Evolutionary conservation across 2,329 filamentous ascomycete species (phyloP).

Genomic region (Colletotrichum karsti): DNA sequence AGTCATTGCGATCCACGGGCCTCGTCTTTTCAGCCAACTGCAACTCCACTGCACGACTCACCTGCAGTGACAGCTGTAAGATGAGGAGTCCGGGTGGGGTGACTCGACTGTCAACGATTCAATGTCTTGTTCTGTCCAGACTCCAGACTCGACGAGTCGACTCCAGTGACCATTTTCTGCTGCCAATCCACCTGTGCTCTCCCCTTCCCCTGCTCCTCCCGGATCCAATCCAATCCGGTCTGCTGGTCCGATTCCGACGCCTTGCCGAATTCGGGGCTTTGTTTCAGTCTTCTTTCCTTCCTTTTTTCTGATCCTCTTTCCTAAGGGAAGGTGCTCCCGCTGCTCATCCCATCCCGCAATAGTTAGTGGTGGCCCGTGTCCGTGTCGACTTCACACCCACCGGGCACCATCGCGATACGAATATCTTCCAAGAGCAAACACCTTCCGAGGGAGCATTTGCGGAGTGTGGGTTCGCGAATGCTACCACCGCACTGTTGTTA

Average conservation of each 20-base stretch:
- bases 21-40: background rate
- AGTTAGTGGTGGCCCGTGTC: background rate
- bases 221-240: constrained; percentile 14
- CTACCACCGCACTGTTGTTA: constrained; percentile 1
- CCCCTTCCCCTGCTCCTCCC: background rate
- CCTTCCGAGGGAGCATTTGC: background rate
- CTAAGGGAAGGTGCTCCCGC: background rate
- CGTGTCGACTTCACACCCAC: background rate
- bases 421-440: background rate
- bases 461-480: background rate
- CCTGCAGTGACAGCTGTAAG: constrained; percentile 15
- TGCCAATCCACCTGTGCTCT: background rate
- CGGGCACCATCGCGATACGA: background rate
- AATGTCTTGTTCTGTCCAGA: background rate
- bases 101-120: background rate
- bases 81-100: constrained; percentile 4
- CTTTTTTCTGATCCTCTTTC: background rate
- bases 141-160: background rate
- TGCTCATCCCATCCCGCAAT: constrained; percentile 1
- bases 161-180: background rate
- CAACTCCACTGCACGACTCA: constrained; percentile 12
- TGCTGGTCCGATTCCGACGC: constrained; percentile 12
- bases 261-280: constrained; percentile 9
- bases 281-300: constrained; percentile 19
- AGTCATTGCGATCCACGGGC: constrained; percentile 14